These are phyloP conservation scores for Fraxinus pennsylvanica DNA, from an alignment of 257 asterid genomes.

Conservation along the genomic window DNA sequence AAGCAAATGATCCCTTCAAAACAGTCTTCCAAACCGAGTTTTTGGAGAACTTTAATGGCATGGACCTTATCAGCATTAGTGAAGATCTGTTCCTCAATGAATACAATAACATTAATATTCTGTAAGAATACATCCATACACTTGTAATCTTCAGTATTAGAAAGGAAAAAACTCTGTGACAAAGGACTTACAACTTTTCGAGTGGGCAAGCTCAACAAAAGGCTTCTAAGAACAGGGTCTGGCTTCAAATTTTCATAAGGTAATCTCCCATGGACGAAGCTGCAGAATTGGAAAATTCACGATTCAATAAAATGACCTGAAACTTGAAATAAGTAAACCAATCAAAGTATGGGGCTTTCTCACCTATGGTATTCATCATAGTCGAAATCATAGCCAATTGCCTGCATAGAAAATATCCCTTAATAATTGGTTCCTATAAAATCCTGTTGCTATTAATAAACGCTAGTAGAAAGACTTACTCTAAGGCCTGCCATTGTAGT, in stretches of 20 bases:
- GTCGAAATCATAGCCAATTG: conserved; percentile 93
- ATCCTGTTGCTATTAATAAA: not conserved
- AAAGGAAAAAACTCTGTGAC: not conserved
- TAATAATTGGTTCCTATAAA: conserved; percentile 13
- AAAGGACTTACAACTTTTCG: conserved; percentile 77
- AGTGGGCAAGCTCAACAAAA: conserved; percentile 66
- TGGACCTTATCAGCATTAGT: conserved; percentile 91
- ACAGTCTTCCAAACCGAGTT: conserved; percentile 82
- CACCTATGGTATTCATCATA: conserved; percentile 91
- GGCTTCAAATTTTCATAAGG: conserved; percentile 88
- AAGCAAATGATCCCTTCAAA: conserved; percentile 94
- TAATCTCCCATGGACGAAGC: conserved; percentile 95
- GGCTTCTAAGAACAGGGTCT: conserved; percentile 80
- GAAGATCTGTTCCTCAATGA: conserved; percentile 56
- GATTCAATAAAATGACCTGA: not conserved
- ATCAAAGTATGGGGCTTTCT: not conserved
- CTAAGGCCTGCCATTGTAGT: conserved; percentile 99
- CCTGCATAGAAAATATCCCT: conserved; percentile 49
- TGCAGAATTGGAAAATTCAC: conserved; percentile 29
- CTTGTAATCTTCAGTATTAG: not conserved
- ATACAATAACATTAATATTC: not conserved
- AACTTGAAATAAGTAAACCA: not conserved
- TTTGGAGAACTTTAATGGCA: conserved; percentile 63
- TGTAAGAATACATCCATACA: not conserved
- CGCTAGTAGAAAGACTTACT: conserved; percentile 42